Evolutionary conservation across 192 early-diverging fungal species (phyloP).

Genomic region (Entophlyctis helioformis): DNA sequence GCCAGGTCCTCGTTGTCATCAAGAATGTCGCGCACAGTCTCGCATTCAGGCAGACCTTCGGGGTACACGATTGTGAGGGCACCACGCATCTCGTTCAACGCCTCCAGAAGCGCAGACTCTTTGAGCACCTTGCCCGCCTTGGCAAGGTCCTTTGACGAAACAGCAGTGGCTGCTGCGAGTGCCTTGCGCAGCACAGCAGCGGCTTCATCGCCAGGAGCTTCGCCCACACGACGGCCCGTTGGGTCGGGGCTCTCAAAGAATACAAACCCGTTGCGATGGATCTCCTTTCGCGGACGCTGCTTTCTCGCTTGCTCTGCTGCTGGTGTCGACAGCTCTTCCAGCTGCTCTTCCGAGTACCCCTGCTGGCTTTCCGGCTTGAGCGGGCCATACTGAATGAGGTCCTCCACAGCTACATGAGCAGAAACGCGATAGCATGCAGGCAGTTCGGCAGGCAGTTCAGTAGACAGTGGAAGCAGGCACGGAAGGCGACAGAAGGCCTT

Average conservation of each 20-base stretch:
- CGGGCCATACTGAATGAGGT: slow-evolving; percentile 37
- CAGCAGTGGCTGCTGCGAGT: slow-evolving; percentile 9
- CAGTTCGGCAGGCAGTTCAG: background rate
- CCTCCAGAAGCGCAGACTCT: slow-evolving; percentile 17
- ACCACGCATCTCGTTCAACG: slow-evolving; percentile 23
- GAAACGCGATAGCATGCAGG: background rate
- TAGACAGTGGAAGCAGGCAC: background rate
- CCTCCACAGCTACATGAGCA: slow-evolving; percentile 24
- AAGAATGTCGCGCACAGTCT: slow-evolving; percentile 32
- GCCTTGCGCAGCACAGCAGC: slow-evolving; percentile 23
- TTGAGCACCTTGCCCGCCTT: slow-evolving; percentile 22
- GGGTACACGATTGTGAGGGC: slow-evolving; percentile 43
- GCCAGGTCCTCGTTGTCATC: slow-evolving; percentile 42
- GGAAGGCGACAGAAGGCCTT: background rate
- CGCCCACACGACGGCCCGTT: slow-evolving; percentile 39
- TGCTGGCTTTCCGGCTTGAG: slow-evolving; percentile 37
- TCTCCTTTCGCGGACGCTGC: slow-evolving; percentile 6
- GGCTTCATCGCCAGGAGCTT: slow-evolving; percentile 29
- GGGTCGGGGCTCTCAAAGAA: slow-evolving; percentile 37
- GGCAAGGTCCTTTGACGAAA: slow-evolving; percentile 15
- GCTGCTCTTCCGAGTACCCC: slow-evolving; percentile 43
- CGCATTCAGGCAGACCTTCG: slow-evolving; percentile 40
- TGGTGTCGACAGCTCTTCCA: slow-evolving; percentile 29
- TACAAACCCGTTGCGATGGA: slow-evolving; percentile 21
- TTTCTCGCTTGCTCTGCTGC: slow-evolving; percentile 1